Conservation (phyloP, 495 filamentous ascomycete species). For the Pseudomonodictys pantanalensis region DNA sequence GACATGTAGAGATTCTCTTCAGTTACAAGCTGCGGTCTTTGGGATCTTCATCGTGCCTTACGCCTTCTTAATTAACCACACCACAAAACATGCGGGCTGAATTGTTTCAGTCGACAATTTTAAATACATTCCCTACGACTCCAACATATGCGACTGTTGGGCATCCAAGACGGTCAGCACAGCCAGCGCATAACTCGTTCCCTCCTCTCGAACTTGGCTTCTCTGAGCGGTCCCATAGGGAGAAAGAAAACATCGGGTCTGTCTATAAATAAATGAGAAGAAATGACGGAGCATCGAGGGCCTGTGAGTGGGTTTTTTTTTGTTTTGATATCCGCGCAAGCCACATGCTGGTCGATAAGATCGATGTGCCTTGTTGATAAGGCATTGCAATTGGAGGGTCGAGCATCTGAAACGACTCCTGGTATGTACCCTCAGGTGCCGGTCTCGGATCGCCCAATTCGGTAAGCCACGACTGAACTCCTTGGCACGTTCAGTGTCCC, state of each 20-base stretch:
- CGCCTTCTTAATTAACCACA: no score
- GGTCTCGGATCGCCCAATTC: neutral
- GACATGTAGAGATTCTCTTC: no score
- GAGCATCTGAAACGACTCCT: slow-evolving; percentile 11
- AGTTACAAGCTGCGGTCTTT: no score
- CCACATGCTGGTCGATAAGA: neutral
- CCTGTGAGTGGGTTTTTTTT: neutral
- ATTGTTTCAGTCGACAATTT: no score
- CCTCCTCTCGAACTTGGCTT: neutral
- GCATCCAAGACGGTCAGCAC: no score
- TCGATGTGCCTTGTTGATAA: neutral
- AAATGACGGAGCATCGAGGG: neutral
- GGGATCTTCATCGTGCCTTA: no score
- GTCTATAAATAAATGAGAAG: neutral
- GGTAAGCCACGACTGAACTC: neutral
- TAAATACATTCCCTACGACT: no score
- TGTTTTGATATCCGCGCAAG: neutral
- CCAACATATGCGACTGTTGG: no score
- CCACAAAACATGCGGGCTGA: no score
- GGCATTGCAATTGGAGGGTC: slow-evolving; percentile 18
- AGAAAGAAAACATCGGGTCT: neutral
- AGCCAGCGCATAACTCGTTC: no score
- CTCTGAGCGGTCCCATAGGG: neutral
- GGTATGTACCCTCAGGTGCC: neutral
- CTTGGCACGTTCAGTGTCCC: neutral